These are phyloP conservation scores for Pythium pyrilobum DNA, from an alignment of 352 stramenopile genomes.

Conservation along the genomic window DNA sequence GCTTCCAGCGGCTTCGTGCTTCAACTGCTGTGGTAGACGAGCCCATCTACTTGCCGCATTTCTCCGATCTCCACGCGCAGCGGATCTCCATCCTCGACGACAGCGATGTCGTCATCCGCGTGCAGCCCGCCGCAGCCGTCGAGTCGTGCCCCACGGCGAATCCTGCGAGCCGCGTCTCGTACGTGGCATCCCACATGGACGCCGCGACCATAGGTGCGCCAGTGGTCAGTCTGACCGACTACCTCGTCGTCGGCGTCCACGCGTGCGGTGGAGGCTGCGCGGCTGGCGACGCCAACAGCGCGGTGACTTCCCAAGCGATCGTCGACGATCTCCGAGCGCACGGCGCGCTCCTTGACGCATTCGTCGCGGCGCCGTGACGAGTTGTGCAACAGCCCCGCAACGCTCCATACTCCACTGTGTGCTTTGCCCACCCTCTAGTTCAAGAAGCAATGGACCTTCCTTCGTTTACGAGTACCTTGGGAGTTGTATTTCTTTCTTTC, in stretches of 20 bases:
- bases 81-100: constrained; percentile 4
- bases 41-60: not conserved
- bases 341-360: not conserved
- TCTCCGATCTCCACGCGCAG: not conserved
- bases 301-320: constrained; percentile 5
- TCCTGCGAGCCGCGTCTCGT: not conserved
- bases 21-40: not conserved
- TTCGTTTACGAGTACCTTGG: too few relatives aligned
- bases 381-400: too few relatives aligned
- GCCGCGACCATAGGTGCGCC: constrained; percentile 18
- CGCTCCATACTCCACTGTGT: too few relatives aligned
- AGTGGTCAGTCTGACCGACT: constrained; percentile 15
- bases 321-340: constrained; percentile 8
- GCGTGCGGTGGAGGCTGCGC: constrained; percentile 15
- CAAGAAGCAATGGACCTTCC: too few relatives aligned
- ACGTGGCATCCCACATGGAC: not conserved
- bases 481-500: too few relatives aligned
- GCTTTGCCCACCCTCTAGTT: too few relatives aligned
- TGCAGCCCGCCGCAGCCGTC: not conserved
- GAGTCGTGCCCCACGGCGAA: not conserved
- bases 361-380: not conserved
- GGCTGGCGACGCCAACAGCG: constrained; percentile 4
- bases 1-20: not conserved
- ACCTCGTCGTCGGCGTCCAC: constrained; percentile 16
- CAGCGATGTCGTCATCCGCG: not conserved